A percentile compares a stretch with the other conserved stretches of the same genome.
Evolutionary conservation across 495 filamentous ascomycete genomes (phyloP).

Genomic region (Saxophila tyrrhenica): DNA sequence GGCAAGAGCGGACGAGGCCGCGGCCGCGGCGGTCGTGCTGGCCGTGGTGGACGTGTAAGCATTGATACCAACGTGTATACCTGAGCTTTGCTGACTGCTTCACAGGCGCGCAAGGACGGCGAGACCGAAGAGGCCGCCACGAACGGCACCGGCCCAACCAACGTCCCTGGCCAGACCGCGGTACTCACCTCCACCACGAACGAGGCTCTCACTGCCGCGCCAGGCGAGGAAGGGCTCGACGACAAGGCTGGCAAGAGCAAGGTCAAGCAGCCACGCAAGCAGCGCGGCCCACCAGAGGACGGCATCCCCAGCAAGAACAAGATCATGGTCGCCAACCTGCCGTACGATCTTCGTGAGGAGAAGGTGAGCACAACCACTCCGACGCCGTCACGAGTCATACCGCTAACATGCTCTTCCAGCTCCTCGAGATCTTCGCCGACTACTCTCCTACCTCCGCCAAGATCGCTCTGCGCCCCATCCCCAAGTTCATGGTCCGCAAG

Average conservation of each 20-base stretch:
- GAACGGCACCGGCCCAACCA: slow-evolving; percentile 37
- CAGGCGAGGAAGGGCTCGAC: slow-evolving; percentile 35
- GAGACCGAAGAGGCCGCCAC: slow-evolving; percentile 23
- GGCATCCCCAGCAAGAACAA: slow-evolving; percentile 98
- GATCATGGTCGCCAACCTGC: slow-evolving; percentile 99
- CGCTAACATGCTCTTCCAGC: slow-evolving; percentile 39
- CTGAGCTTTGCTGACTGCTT: neutral
- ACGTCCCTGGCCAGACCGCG: slow-evolving; percentile 42
- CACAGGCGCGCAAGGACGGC: slow-evolving; percentile 14
- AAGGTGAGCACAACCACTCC: slow-evolving; percentile 48
- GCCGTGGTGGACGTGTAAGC: slow-evolving; percentile 55
- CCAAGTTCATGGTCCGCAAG: slow-evolving; percentile 99
- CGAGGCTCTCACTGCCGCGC: slow-evolving; percentile 40
- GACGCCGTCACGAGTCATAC: neutral
- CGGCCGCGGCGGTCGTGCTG: slow-evolving; percentile 66
- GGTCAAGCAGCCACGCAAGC: slow-evolving; percentile 48
- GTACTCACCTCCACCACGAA: slow-evolving; percentile 52
- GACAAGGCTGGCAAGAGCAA: slow-evolving; percentile 36
- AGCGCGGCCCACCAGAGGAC: slow-evolving; percentile 94
- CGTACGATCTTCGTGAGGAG: slow-evolving; percentile 94
- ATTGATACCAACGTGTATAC: slow-evolving; percentile 43
- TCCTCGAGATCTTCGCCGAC: slow-evolving; percentile 86
- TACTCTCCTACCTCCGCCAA: slow-evolving; percentile 90
- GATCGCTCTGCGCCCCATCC: slow-evolving; percentile 95
- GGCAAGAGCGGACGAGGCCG: slow-evolving; percentile 36